Evolutionary conservation across 2,329 filamentous ascomycete species (phyloP).

Genomic region (Bipolaris bicolor): DNA sequence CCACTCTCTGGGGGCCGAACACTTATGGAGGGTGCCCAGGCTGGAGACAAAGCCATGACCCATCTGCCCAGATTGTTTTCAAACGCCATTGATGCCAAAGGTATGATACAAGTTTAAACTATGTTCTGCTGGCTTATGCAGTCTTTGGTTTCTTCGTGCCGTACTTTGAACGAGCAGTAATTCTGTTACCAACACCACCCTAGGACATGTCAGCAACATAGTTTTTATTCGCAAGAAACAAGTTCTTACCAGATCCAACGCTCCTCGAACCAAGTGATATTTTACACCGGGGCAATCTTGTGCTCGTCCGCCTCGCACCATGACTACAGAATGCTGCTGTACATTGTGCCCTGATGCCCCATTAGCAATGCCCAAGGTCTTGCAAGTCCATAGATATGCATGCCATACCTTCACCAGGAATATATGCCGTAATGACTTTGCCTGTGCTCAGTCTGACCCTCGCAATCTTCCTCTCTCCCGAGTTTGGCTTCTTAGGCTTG

Average conservation of each 20-base stretch:
- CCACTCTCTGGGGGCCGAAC: neutral
- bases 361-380: conserved; percentile 12
- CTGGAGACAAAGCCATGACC: neutral
- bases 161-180: conserved; percentile 90
- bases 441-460: conserved; percentile 88
- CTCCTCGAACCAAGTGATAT: conserved; percentile 90
- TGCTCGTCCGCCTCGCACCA: conserved; percentile 88
- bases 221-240: neutral
- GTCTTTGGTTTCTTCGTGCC: conserved; percentile 97
- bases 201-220: conserved; percentile 51
- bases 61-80: neutral
- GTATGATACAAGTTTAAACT: conserved; percentile 33
- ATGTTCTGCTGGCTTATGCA: conserved; percentile 24
- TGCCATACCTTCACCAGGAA: conserved; percentile 80
- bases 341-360: conserved; percentile 78
- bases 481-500: conserved; percentile 98
- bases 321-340: conserved; percentile 96
- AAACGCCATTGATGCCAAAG: conserved; percentile 36
- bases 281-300: conserved; percentile 99
- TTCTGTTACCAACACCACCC: conserved; percentile 88
- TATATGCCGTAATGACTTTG: conserved; percentile 88
- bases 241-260: conserved; percentile 83
- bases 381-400: conserved; percentile 3
- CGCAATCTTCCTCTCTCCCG: conserved; percentile 93
- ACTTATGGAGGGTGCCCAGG: neutral